These are phyloP conservation scores for Mycena latifolia DNA, from an alignment of 768 basidiomycete species.

Conservation along the genomic window DNA sequence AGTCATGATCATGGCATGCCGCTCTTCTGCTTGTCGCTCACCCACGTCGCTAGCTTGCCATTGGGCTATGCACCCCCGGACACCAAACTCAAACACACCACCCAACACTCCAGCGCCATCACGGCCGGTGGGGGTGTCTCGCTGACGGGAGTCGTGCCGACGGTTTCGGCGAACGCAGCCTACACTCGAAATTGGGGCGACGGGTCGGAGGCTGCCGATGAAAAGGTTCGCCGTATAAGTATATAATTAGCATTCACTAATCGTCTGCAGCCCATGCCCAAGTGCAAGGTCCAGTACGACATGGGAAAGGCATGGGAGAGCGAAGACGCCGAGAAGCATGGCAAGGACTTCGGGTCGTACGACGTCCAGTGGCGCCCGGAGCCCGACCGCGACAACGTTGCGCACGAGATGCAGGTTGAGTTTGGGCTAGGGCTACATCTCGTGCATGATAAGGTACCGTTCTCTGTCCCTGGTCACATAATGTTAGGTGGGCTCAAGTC, in stretches of 20 bases:
- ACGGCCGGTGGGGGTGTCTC: not conserved
- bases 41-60: not conserved
- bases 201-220: slow-evolving; percentile 7
- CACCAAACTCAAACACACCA: not conserved
- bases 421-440: slow-evolving; percentile 18
- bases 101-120: not conserved
- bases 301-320: slow-evolving; percentile 1
- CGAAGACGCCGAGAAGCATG: not conserved
- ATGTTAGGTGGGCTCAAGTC: not conserved
- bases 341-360: slow-evolving; percentile 14
- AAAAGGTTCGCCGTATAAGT: not conserved
- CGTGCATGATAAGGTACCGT: not conserved
- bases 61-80: not conserved
- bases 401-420: slow-evolving; percentile 11
- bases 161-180: not conserved
- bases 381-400: not conserved
- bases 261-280: not conserved
- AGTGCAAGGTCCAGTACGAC: slow-evolving; percentile 1
- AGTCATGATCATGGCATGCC: too few relatives aligned
- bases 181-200: slow-evolving; percentile 2
- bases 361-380: too few relatives aligned
- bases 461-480: not conserved
- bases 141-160: not conserved
- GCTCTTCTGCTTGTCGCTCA: not conserved
- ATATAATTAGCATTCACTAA: not conserved